Percentiles rank a stretch among this genome's conserved stretches.
These are phyloP conservation scores for Fraxinus americana DNA, from an alignment of 257 asterid genomes.

Conservation along the genomic window DNA sequence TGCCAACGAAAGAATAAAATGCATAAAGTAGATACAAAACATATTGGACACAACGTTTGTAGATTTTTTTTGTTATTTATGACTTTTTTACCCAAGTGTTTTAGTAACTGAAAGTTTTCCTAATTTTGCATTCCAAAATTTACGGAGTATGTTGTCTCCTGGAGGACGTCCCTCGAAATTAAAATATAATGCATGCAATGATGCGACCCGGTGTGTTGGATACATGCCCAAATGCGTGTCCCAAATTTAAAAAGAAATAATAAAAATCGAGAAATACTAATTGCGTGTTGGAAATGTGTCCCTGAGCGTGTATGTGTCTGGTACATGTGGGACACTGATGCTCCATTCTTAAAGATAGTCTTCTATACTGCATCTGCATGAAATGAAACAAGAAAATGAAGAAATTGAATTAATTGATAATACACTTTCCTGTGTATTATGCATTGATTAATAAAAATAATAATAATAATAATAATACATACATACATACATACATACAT, in stretches of 20 bases:
- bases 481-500: too few relatives aligned
- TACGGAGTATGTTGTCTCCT: background rate
- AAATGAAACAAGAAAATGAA: background rate
- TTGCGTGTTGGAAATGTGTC: background rate
- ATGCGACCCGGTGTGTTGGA: background rate
- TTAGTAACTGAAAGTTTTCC: background rate
- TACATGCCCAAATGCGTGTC: background rate
- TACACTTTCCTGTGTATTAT: too few relatives aligned
- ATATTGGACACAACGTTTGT: background rate
- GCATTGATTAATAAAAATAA: too few relatives aligned
- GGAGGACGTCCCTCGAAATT: background rate
- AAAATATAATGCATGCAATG: too few relatives aligned
- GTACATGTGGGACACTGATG: too few relatives aligned
- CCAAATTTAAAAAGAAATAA: too few relatives aligned
- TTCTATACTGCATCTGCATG: background rate
- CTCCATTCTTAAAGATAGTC: too few relatives aligned
- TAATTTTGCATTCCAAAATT: too few relatives aligned
- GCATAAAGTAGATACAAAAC: background rate
- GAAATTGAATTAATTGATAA: too few relatives aligned
- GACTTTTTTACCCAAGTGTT: background rate
- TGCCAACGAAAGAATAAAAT: background rate
- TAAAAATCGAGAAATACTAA: too few relatives aligned
- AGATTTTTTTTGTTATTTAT: too few relatives aligned
- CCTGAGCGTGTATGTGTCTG: background rate
- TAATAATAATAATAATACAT: too few relatives aligned